Evolutionary conservation across 2,329 filamentous ascomycete species (phyloP).

Genomic region (Curvularia verruculosa): DNA sequence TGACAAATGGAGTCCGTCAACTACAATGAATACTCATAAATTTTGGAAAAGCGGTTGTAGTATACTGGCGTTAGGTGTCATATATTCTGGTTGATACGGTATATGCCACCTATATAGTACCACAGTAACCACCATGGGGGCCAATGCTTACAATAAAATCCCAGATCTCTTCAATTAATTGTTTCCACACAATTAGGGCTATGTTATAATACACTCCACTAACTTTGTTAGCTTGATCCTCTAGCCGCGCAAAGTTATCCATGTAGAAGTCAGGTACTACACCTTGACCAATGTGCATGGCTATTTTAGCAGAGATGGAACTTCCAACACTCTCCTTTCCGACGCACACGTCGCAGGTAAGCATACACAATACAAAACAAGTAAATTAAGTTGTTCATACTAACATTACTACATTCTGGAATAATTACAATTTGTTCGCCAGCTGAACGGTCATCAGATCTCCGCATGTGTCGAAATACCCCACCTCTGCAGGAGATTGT

Average conservation of each 20-base stretch:
- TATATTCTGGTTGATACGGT: neutral
- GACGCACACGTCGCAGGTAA: neutral
- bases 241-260: too few relatives aligned
- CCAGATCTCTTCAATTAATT: too few relatives aligned
- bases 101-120: neutral
- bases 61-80: too few relatives aligned
- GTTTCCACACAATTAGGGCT: too few relatives aligned
- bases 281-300: too few relatives aligned
- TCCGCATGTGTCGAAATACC: constrained; percentile 42
- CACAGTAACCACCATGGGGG: too few relatives aligned
- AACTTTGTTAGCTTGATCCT: too few relatives aligned
- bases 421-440: neutral
- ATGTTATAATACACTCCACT: too few relatives aligned
- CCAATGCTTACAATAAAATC: too few relatives aligned
- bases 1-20: neutral
- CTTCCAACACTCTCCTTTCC: neutral
- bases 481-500: constrained; percentile 44
- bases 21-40: neutral
- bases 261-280: too few relatives aligned
- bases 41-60: neutral
- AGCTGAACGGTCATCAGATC: constrained; percentile 19
- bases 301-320: too few relatives aligned
- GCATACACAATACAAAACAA: neutral
- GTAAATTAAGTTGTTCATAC: neutral
- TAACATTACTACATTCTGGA: neutral